Conservation (phyloP, 164 flowering plant species). For the Tetrastigma voinierianum region DNA sequence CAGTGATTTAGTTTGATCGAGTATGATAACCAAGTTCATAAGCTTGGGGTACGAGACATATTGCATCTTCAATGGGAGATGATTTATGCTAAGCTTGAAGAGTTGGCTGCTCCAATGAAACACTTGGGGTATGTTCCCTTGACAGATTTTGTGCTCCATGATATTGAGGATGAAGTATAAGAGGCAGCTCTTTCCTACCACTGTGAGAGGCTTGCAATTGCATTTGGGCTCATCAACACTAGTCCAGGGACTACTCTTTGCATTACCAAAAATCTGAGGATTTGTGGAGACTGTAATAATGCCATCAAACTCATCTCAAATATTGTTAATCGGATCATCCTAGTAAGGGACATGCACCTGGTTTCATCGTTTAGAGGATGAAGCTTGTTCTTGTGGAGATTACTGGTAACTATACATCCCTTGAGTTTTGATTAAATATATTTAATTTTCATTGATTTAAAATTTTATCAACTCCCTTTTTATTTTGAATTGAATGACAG, state of each 20-base stretch:
- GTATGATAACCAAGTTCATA: conserved; percentile 17
- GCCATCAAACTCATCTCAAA: conserved; percentile 29
- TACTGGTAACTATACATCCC: conserved; percentile 22
- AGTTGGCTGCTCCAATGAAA: conserved; percentile 23
- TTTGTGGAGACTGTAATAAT: conserved; percentile 36
- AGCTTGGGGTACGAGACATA: conserved; percentile 27
- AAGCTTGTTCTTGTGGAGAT: conserved; percentile 30
- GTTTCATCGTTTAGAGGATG: conserved; percentile 34
- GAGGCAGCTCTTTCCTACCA: conserved; percentile 31
- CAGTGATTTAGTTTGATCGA: conserved; percentile 34
- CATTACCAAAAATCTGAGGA: conserved; percentile 33
- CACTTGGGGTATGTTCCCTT: conserved; percentile 29
- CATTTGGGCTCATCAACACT: conserved; percentile 32
- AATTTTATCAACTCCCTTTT: too few relatives aligned
- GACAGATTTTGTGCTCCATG: conserved; percentile 34
- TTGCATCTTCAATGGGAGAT: conserved; percentile 24
- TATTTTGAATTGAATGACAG: too few relatives aligned
- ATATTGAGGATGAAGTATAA: conserved; percentile 37
- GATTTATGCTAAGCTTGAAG: conserved; percentile 19
- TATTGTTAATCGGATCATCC: conserved; percentile 24
- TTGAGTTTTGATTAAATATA: too few relatives aligned
- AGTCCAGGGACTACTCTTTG: conserved; percentile 23
- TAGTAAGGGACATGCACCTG: conserved; percentile 29
- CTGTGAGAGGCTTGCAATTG: conserved; percentile 42
- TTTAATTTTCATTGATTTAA: too few relatives aligned